Conservation (phyloP, 225 moss, liverwort and hornwort species). For the Rhytidiadelphus loreus region DNA sequence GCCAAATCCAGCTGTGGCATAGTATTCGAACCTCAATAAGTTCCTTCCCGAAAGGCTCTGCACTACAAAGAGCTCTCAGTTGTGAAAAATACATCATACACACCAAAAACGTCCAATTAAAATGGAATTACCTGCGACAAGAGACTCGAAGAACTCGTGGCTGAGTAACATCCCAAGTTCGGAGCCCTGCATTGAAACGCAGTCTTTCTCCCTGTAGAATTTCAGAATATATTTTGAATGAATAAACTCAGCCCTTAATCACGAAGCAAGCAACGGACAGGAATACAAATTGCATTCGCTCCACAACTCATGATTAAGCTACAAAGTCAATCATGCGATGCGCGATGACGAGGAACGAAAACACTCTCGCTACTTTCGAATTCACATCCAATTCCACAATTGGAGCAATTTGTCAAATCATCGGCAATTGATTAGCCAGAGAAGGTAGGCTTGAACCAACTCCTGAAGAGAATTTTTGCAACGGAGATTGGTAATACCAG, state of each 20-base stretch:
- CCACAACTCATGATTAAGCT: not conserved
- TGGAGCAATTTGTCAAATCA: not conserved
- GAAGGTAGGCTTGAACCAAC: not conserved
- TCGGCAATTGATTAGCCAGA: not conserved
- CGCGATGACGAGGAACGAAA: not conserved
- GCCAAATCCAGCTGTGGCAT: not conserved
- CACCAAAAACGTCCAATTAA: not conserved
- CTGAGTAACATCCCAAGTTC: not conserved
- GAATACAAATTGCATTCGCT: not conserved
- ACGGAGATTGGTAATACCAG: not conserved
- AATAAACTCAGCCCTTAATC: not conserved
- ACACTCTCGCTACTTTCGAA: not conserved
- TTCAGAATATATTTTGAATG: not conserved
- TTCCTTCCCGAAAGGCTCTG: not conserved
- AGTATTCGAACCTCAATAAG: not conserved
- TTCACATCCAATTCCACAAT: not conserved
- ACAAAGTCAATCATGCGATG: not conserved
- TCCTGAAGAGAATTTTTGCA: not conserved
- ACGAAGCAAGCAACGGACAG: not conserved
- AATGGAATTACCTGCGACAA: constrained; percentile 3
- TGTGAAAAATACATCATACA: not conserved
- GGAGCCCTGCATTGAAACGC: not conserved
- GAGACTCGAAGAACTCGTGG: not conserved
- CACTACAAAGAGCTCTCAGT: not conserved
- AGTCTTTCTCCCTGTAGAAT: not conserved